Evolutionary conservation across 306 rosid species (phyloP).

Genomic region (Crataegus laevigata): DNA sequence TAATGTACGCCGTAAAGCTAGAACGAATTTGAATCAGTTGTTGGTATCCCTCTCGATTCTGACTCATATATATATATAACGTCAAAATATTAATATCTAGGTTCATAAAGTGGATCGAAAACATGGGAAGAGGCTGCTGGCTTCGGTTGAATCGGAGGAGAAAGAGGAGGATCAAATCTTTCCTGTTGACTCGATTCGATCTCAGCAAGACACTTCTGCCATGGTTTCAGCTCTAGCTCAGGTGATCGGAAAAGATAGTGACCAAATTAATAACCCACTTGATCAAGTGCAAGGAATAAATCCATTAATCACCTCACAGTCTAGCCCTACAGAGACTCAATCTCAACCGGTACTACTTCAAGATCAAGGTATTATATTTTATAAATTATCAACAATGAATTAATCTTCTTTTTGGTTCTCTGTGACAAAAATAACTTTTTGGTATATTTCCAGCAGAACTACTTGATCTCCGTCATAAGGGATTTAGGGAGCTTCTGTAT

Average conservation of each 20-base stretch:
- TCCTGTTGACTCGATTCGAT: constrained; percentile 65
- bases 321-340: background rate
- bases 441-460: background rate
- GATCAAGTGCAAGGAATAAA: constrained; percentile 7
- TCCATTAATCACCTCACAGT: background rate
- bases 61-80: background rate
- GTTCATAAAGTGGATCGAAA: constrained; percentile 28
- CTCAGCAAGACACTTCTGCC: constrained; percentile 63
- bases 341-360: constrained; percentile 24
- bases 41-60: background rate
- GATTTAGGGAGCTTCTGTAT: background rate
- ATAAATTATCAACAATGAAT: background rate
- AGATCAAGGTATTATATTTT: constrained; percentile 40
- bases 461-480: background rate
- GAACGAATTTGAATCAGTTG: background rate
- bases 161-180: constrained; percentile 45
- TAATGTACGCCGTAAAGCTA: background rate
- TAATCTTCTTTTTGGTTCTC: background rate
- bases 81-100: background rate
- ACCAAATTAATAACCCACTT: background rate
- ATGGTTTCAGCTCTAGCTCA: constrained; percentile 71
- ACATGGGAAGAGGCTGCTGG: constrained; percentile 39
- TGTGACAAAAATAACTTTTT: too few relatives aligned
- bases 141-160: constrained; percentile 39
- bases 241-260: constrained; percentile 46